Percentiles rank a stretch among this genome's conserved stretches.
Evolutionary conservation across 148 eudicot species (phyloP).

Genomic region (Silene conica): DNA sequence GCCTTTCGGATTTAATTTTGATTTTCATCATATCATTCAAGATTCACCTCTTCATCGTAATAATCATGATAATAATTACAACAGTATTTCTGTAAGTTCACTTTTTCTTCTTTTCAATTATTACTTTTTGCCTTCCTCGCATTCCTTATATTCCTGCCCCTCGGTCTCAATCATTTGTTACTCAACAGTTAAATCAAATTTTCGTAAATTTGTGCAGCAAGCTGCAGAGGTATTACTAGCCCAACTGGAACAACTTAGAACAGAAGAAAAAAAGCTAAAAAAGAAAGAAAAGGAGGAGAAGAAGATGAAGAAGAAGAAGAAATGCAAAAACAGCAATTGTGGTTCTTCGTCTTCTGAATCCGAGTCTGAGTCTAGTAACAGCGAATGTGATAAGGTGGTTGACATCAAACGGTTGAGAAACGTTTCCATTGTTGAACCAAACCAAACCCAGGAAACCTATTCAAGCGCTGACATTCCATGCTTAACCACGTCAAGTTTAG

Average conservation of each 20-base stretch:
- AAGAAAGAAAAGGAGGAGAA: conserved; percentile 41
- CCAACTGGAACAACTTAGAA: conserved; percentile 42
- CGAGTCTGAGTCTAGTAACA: conserved; percentile 78
- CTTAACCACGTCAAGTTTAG: neutral
- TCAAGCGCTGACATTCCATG: too few relatives aligned
- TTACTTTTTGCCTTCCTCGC: too few relatives aligned
- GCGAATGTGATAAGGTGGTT: conserved; percentile 57
- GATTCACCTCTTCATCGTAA: neutral
- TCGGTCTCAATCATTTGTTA: too few relatives aligned
- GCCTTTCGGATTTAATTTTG: conserved; percentile 38
- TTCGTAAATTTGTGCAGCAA: conserved; percentile 32
- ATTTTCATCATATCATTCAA: neutral
- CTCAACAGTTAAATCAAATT: neutral
- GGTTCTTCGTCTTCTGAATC: conserved; percentile 60
- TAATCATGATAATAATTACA: too few relatives aligned
- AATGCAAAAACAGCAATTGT: conserved; percentile 26
- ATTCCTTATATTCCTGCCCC: too few relatives aligned
- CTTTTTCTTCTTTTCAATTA: too few relatives aligned
- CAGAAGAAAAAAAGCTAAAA: conserved; percentile 38
- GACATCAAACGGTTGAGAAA: conserved; percentile 40
- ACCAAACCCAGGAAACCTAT: conserved; percentile 1
- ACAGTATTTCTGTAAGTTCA: too few relatives aligned
- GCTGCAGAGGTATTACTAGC: conserved; percentile 44
- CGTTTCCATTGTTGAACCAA: conserved; percentile 11
- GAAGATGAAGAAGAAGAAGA: too few relatives aligned